Evolutionary conservation across 208 protist species (phyloP), one percentile per base, ranked within the genome.

Genomic region (Trypanosoma grayi): DNA sequence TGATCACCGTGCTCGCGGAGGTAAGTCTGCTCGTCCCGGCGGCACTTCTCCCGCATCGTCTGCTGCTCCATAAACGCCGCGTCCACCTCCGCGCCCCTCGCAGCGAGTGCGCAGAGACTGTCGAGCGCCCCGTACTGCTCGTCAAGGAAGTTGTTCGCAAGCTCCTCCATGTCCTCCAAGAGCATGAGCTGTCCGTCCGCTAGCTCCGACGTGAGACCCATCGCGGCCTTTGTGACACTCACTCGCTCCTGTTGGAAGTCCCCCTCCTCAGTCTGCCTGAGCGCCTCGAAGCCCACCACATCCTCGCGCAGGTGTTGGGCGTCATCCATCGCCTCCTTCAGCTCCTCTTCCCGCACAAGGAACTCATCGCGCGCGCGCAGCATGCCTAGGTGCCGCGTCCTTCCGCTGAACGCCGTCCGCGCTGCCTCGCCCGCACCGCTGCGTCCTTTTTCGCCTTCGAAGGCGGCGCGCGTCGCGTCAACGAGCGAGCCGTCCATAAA

Each of bases 1-100:
- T 83, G 73, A 20, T 64, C 62, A 22, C 73, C 73, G 46, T 83
- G 64, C 33, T 72, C 68, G n/a, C 28, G 18, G 62, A 79, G 74
- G 46, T 79, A 83, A n/a, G 28, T 53, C 18, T 79, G 56, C 25
- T 64, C 63, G 14, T 66, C 52, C 0, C 61, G 34, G 2, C 73
- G 33, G 34, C 69, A 77, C 14, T 54, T 53, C n/a, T 45, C 25
- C 34, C 70, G 47, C 27, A 73, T 74, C 9, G 48, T 53, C 28
- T 55, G 48, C n/a, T 82, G 68, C 20, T 83, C 71, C 9, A 55
- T 54, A 46, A 87, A 79, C 24, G 75, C 75, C 13, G 44, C 52
- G 16, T 73, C 69, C 30, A 90, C 64, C 27, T 79, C 65, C 4
- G 24, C 20, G 46, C 73, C 77, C 14, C 56, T 43, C 13, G 41